Base-by-base conservation (phyloP, 768 basidiomycete species). In the Rhodocollybia butyracea region DNA sequence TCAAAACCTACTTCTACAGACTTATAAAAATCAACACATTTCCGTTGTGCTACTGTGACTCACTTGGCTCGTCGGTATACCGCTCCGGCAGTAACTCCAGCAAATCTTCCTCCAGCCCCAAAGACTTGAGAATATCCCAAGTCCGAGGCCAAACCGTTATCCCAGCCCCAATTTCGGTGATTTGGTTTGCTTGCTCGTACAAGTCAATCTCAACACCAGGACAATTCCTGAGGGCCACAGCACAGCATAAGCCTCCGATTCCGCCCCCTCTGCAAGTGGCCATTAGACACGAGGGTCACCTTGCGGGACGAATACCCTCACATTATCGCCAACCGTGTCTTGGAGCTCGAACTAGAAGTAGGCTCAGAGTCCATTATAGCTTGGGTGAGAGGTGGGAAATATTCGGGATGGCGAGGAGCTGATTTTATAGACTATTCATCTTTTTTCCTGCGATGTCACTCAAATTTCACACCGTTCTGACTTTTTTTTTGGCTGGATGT, bases 81-180 rank as follows among this genome's bases (percentile, higher is more conserved):
- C 36, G 12, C 17, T 51, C 47, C 10, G 34, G 17, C 4, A 63
- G 56, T 8, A 66, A 59, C 13, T 56, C 53, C 2, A 54, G 13
- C 26, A 69, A 41, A 13, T 69, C 66, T 17, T 66, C 59, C 13
- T 72, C 68, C 6, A 80, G 51, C 1, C 73, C 77, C 32, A 80
- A 60, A 3, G 66, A 60, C 30, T 71, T 64, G 60, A 79, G 57
- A 5, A 76, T 66, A 12, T 69, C 70, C 73, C 73, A 73, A 11
- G 67, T 64, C 26, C 76, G 70, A 32, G 67, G 70, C 70, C 70
- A 78, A 5, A 77, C 58, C 2, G 64, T 67, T 40, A 81, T 72
- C 1, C 78, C 78, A 21, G 77, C 78, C 7, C 79, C 78, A 40
- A 76, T 64, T 41, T 76, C 74, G 2, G 70, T 68, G 31, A 80